Conservation (phyloP, 805 yeast genomes). For the Candida sakaeoensis region DNA sequence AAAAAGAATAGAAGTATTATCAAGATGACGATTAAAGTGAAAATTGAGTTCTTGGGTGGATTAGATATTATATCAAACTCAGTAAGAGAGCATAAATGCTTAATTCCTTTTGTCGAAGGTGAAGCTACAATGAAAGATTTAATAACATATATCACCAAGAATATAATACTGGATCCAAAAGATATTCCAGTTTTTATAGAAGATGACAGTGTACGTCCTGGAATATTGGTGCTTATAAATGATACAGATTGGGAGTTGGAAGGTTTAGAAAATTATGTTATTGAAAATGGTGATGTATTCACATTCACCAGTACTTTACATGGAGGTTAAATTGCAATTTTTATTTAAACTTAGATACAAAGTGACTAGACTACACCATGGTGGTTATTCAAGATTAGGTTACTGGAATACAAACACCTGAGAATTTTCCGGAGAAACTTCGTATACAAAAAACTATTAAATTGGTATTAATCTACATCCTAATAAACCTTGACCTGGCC, state of each 20-base stretch:
- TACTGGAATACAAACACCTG: too few species aligned
- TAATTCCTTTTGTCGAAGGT: slow-evolving; percentile 41
- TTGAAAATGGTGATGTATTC: slow-evolving; percentile 72
- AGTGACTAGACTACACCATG: too few species aligned
- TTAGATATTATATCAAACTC: slow-evolving; percentile 73
- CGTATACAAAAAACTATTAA: slow-evolving; percentile 14
- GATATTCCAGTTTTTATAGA: slow-evolving; percentile 76
- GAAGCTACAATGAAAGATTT: slow-evolving; percentile 47
- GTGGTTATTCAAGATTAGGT: too few species aligned
- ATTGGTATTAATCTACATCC: slow-evolving; percentile 59
- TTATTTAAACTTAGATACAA: too few species aligned
- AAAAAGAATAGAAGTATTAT: too few species aligned
- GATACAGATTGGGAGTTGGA: slow-evolving; percentile 97
- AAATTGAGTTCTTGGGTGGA: slow-evolving; percentile 64
- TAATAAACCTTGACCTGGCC: slow-evolving; percentile 67
- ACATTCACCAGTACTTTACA: slow-evolving; percentile 92
- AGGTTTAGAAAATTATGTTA: slow-evolving; percentile 77
- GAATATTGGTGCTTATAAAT: slow-evolving; percentile 84
- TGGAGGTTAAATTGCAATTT: slow-evolving; percentile 87
- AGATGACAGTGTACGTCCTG: slow-evolving; percentile 83
- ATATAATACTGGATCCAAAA: slow-evolving; percentile 55
- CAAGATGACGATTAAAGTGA: slow-evolving; percentile 31
- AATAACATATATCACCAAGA: slow-evolving; percentile 49
- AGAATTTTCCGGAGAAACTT: neutral
- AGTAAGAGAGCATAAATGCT: slow-evolving; percentile 50